Conservation (phyloP, 768 basidiomycete species). For the Gelatoporia subvermispora region DNA sequence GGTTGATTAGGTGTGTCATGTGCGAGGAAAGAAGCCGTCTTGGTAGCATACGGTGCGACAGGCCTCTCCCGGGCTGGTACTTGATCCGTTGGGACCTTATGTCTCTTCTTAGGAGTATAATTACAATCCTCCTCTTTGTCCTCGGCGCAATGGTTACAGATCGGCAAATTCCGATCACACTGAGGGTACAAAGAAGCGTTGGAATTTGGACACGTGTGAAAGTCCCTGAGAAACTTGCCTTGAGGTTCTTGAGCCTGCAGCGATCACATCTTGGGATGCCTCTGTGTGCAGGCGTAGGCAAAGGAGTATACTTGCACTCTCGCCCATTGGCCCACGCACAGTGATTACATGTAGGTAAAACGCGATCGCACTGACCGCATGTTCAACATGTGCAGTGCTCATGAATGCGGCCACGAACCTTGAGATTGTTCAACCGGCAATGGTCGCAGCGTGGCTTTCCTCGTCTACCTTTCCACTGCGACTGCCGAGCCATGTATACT, state of each 20-base stretch:
- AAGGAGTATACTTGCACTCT: slow-evolving; percentile 68
- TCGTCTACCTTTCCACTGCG: slow-evolving; percentile 70
- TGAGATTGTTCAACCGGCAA: slow-evolving; percentile 67
- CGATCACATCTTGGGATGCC: slow-evolving; percentile 72
- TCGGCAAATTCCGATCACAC: slow-evolving; percentile 70
- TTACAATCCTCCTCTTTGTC: slow-evolving; percentile 53
- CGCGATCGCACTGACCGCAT: slow-evolving; percentile 55
- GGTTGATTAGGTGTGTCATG: slow-evolving; percentile 26
- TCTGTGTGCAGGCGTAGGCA: slow-evolving; percentile 71
- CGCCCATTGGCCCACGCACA: slow-evolving; percentile 60
- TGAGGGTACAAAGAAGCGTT: slow-evolving; percentile 21
- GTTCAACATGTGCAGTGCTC: not conserved
- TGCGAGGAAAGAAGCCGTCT: slow-evolving; percentile 45
- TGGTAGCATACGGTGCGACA: slow-evolving; percentile 36
- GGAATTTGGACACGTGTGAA: slow-evolving; percentile 5
- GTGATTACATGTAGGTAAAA: slow-evolving; percentile 67
- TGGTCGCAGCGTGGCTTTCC: slow-evolving; percentile 74
- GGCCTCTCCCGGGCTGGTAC: slow-evolving; percentile 31
- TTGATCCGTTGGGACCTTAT: slow-evolving; percentile 46
- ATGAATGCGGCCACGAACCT: slow-evolving; percentile 38
- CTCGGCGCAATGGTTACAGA: slow-evolving; percentile 64
- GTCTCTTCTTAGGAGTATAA: slow-evolving; percentile 69
- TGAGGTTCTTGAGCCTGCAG: slow-evolving; percentile 62
- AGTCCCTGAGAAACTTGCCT: slow-evolving; percentile 36
- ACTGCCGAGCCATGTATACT: slow-evolving; percentile 63